Conservation (phyloP, 2,329 filamentous ascomycete genomes). For the Raffaelea albimanens region DNA sequence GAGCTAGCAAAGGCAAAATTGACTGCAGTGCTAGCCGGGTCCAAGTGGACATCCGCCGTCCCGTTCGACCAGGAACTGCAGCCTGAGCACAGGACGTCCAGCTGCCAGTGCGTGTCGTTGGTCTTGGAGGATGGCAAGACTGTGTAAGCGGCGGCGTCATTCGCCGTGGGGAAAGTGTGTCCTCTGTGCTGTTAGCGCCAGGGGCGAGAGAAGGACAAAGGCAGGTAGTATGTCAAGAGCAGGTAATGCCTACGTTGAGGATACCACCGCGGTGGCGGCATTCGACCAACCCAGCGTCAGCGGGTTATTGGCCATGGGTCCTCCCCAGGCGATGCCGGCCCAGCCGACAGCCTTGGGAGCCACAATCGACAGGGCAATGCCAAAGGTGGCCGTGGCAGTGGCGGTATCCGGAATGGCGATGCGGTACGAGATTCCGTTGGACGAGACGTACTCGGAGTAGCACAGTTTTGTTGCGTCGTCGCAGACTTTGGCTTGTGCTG, state of each 20-base stretch:
- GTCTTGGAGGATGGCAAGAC: constrained; percentile 22
- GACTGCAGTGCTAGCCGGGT: constrained; percentile 16
- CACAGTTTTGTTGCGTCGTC: constrained; percentile 18
- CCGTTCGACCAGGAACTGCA: constrained; percentile 23
- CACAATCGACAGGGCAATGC: constrained; percentile 27
- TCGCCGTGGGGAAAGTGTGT: constrained; percentile 23
- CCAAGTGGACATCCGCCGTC: constrained; percentile 5
- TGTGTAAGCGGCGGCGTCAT: constrained; percentile 23
- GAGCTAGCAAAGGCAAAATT: constrained; percentile 18
- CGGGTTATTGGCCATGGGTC: constrained; percentile 31
- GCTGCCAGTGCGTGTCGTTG: constrained; percentile 31
- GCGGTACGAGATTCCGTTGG: constrained; percentile 17
- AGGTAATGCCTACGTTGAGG: constrained; percentile 27
- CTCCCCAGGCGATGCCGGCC: constrained; percentile 31
- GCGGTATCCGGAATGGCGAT: constrained; percentile 22
- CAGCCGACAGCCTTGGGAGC: constrained; percentile 29
- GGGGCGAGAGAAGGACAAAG: too few species aligned
- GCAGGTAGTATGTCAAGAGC: too few species aligned
- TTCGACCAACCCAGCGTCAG: constrained; percentile 29
- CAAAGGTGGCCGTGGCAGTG: constrained; percentile 19
- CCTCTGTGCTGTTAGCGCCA: too few species aligned
- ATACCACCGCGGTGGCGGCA: constrained; percentile 24
- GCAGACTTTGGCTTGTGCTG: constrained; percentile 17
- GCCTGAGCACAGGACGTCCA: constrained; percentile 27
- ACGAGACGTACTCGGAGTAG: constrained; percentile 19